phyloP scores from a whole-genome alignment of 2,329 filamentous ascomycete species.

The Phialocephala subalpina region DNA sequence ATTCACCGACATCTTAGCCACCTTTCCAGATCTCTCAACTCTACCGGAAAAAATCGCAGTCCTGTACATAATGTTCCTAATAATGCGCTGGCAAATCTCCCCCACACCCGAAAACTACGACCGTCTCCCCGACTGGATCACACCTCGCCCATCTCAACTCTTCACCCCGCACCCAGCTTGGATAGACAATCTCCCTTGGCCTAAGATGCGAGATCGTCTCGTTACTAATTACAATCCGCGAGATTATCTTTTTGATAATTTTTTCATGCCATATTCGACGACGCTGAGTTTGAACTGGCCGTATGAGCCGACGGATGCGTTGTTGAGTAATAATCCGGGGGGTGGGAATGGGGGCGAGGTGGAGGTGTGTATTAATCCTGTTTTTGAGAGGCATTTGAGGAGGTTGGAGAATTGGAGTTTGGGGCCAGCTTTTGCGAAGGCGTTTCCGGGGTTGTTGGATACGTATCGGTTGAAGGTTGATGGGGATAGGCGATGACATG shows the following conservation, averaged over 20 bases:
- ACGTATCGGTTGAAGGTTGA: constrained; percentile 47
- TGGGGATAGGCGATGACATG: constrained; percentile 31
- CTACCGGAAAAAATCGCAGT: constrained; percentile 85
- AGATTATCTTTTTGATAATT: constrained; percentile 76
- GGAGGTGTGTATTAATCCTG: constrained; percentile 78
- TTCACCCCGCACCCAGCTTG: constrained; percentile 76
- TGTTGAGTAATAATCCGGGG: constrained; percentile 63
- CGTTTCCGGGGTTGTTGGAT: constrained; percentile 65
- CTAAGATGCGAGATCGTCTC: constrained; percentile 75
- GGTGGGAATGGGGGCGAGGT: background rate
- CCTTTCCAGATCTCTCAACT: constrained; percentile 81
- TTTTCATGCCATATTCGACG: constrained; percentile 83
- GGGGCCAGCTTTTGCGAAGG: constrained; percentile 70
- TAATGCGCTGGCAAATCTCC: constrained; percentile 86
- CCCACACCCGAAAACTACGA: constrained; percentile 83
- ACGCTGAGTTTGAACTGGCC: constrained; percentile 85
- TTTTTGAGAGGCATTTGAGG: constrained; percentile 82
- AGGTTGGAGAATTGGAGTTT: constrained; percentile 84
- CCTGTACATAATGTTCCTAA: constrained; percentile 85
- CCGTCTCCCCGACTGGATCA: constrained; percentile 76
- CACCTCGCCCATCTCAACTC: constrained; percentile 72
- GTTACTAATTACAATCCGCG: constrained; percentile 56
- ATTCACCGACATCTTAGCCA: constrained; percentile 83
- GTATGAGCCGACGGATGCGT: constrained; percentile 75
- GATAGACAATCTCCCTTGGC: constrained; percentile 85